These are phyloP conservation scores for Colletotrichum sansevieriae DNA, from an alignment of 2,329 filamentous ascomycete species.

Conservation along the genomic window DNA sequence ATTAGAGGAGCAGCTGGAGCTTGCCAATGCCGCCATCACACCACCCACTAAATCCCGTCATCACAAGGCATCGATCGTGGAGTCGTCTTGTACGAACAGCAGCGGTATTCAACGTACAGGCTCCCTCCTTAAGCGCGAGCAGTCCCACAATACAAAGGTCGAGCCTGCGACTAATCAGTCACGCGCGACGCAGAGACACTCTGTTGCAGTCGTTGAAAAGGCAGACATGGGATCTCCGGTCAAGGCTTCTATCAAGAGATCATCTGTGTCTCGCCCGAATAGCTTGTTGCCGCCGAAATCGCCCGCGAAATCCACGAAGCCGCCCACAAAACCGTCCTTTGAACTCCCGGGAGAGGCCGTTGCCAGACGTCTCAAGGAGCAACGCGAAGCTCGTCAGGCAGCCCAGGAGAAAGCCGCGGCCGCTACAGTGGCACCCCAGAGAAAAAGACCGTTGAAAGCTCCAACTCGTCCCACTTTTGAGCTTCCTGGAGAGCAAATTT, in stretches of 20 bases:
- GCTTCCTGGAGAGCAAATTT: slow-evolving; percentile 73
- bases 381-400: slow-evolving; percentile 67
- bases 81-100: neutral
- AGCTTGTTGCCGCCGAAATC: slow-evolving; percentile 61
- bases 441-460: slow-evolving; percentile 64
- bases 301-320: slow-evolving; percentile 65
- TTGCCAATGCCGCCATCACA: slow-evolving; percentile 57
- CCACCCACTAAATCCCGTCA: slow-evolving; percentile 45
- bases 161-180: slow-evolving; percentile 54
- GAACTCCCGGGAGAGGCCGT: slow-evolving; percentile 74
- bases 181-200: slow-evolving; percentile 57
- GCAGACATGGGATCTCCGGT: slow-evolving; percentile 41
- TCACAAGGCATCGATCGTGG: neutral
- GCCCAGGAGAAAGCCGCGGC: slow-evolving; percentile 36
- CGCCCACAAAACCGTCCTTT: slow-evolving; percentile 67
- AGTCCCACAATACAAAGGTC: slow-evolving; percentile 56
- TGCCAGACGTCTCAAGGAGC: slow-evolving; percentile 68
- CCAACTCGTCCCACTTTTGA: slow-evolving; percentile 70
- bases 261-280: slow-evolving; percentile 51
- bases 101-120: neutral
- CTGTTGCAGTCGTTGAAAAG: slow-evolving; percentile 50
- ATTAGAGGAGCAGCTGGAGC: slow-evolving; percentile 73
- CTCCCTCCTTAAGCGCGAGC: slow-evolving; percentile 43
- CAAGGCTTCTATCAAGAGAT: slow-evolving; percentile 44
- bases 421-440: slow-evolving; percentile 53